Conservation (phyloP, 768 basidiomycete genomes). For the Leccinellum luteum region DNA sequence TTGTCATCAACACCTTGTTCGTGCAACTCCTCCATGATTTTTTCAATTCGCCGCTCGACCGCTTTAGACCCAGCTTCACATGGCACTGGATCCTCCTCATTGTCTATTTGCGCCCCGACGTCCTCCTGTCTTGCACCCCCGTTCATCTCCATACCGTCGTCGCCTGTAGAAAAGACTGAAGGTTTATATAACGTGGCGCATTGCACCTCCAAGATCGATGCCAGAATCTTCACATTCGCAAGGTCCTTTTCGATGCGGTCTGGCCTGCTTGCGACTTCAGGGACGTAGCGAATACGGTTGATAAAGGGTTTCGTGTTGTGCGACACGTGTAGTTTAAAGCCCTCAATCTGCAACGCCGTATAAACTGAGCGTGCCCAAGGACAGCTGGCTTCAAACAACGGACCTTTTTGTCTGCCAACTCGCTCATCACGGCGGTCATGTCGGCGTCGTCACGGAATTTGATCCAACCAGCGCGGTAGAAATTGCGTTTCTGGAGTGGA, state of each 20-base stretch:
- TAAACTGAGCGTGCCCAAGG: constrained; percentile 3
- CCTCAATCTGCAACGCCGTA: constrained; percentile 67
- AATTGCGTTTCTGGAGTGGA: constrained; percentile 88
- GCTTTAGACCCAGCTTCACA: constrained; percentile 68
- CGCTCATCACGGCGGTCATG: constrained; percentile 66
- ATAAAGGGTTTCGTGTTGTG: constrained; percentile 77
- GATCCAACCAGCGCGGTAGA: constrained; percentile 94
- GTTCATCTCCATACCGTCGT: constrained; percentile 27
- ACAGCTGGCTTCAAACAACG: background rate
- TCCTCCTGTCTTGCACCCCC: constrained; percentile 30
- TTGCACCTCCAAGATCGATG: constrained; percentile 73
- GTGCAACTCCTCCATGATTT: constrained; percentile 66
- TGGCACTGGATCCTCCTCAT: constrained; percentile 48
- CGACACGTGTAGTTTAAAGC: constrained; percentile 89
- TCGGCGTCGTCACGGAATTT: constrained; percentile 83
- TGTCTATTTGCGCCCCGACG: constrained; percentile 35
- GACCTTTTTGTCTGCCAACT: constrained; percentile 86
- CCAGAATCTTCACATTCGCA: constrained; percentile 68
- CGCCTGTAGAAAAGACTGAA: constrained; percentile 15
- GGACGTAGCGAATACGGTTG: constrained; percentile 75
- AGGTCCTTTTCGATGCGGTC: constrained; percentile 82
- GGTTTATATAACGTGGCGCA: constrained; percentile 48
- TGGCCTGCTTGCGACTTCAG: constrained; percentile 76
- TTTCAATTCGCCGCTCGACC: constrained; percentile 81
- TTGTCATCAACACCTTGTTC: constrained; percentile 69